phyloP scores from a whole-genome alignment of 768 basidiomycete species.

The Mycena venus region DNA sequence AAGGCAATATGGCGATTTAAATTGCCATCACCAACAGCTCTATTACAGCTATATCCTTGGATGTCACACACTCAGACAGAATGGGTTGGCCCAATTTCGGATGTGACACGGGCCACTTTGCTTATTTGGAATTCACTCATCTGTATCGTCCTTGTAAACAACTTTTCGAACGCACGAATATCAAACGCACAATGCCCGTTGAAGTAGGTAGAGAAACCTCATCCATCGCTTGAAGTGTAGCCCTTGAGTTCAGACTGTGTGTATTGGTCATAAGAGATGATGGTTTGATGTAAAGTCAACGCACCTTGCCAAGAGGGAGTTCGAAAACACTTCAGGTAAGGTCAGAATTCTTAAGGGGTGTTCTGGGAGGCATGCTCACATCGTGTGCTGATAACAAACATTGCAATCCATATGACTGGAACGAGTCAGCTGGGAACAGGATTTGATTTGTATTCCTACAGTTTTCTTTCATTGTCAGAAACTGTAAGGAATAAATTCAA shows the following conservation, averaged over 20 bases:
- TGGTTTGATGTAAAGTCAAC: not conserved
- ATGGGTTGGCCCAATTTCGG: too few relatives aligned
- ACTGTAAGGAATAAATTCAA: not conserved
- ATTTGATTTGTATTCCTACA: not conserved
- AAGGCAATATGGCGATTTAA: too few relatives aligned
- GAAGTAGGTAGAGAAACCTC: not conserved
- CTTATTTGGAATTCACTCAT: too few relatives aligned
- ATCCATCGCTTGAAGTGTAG: not conserved
- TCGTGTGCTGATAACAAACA: not conserved
- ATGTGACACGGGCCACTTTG: too few relatives aligned
- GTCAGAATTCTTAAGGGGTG: not conserved
- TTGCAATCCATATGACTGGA: not conserved
- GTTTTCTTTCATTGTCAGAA: not conserved
- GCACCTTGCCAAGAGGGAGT: slow-evolving; percentile 7
- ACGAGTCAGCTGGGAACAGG: not conserved
- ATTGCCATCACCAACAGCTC: too few relatives aligned
- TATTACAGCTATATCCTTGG: too few relatives aligned
- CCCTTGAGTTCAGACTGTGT: not conserved
- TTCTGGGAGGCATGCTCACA: not conserved
- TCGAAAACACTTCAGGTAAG: not conserved
- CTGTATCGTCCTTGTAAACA: too few relatives aligned
- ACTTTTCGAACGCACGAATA: too few relatives aligned
- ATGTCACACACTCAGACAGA: too few relatives aligned
- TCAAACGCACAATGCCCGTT: too few relatives aligned
- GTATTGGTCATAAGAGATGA: too few relatives aligned